phyloP scores from a whole-genome alignment of 2,329 filamentous ascomycete species.

The Thelonectria olida region DNA sequence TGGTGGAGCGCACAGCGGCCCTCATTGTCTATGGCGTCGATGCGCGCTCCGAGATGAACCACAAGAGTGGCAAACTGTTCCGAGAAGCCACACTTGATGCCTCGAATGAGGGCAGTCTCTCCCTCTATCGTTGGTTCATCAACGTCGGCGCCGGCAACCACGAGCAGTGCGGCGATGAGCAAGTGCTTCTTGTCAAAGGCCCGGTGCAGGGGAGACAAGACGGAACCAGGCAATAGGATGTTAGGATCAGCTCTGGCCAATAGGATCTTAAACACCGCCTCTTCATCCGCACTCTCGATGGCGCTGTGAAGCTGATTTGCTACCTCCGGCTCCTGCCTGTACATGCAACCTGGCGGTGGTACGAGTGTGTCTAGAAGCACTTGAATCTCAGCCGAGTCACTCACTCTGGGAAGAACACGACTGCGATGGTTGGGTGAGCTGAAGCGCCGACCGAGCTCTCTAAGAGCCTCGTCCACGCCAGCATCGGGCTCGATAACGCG shows the following conservation, averaged over 20 bases:
- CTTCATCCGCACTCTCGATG: conserved; percentile 37
- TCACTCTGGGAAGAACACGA: conserved; percentile 38
- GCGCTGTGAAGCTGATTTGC: conserved; percentile 37
- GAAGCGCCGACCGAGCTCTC: conserved; percentile 36
- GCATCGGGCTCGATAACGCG: conserved; percentile 41
- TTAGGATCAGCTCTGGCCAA: conserved; percentile 38
- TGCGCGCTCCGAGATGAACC: conserved; percentile 34
- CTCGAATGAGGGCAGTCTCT: conserved; percentile 39
- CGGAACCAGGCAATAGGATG: conserved; percentile 37
- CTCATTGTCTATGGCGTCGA: conserved; percentile 38
- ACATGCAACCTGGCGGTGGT: conserved; percentile 32
- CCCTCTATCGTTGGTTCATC: conserved; percentile 40
- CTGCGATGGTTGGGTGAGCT: conserved; percentile 34
- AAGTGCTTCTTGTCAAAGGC: conserved; percentile 39
- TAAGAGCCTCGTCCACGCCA: conserved; percentile 36
- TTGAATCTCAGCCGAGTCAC: conserved; percentile 41
- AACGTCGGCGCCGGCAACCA: conserved; percentile 39
- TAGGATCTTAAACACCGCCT: conserved; percentile 37
- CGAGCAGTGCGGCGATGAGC: conserved; percentile 40
- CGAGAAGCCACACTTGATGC: conserved; percentile 40
- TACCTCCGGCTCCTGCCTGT: conserved; percentile 30
- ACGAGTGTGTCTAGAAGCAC: conserved; percentile 40
- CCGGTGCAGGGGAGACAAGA: conserved; percentile 40
- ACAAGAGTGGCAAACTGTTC: conserved; percentile 40
- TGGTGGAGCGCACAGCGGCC: conserved; percentile 38